These are phyloP conservation scores for Pelargonium australe DNA, from an alignment of 441 rosid genomes.

Conservation along the genomic window DNA sequence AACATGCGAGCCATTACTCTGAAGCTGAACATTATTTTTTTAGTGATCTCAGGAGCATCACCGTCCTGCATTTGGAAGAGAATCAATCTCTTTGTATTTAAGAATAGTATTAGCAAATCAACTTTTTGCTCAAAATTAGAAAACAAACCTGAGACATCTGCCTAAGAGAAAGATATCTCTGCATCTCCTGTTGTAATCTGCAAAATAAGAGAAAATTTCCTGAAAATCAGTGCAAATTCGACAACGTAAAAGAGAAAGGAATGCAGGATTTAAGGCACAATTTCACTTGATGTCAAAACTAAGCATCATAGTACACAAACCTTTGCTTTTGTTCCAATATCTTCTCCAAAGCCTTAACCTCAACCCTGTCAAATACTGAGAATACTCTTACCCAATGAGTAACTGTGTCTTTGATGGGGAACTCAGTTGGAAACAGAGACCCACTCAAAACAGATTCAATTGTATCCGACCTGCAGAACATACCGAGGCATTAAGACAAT, in stretches of 20 bases:
- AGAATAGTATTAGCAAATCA: slow-evolving; percentile 9
- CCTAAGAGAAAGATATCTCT: slow-evolving; percentile 74
- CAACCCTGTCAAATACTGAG: slow-evolving; percentile 79
- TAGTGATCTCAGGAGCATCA: slow-evolving; percentile 77
- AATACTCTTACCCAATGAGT: slow-evolving; percentile 76
- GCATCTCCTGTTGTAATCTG: slow-evolving; percentile 99
- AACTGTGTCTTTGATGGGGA: slow-evolving; percentile 57
- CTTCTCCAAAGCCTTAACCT: slow-evolving; percentile 87
- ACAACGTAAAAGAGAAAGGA: slow-evolving; percentile 26
- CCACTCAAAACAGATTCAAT: slow-evolving; percentile 70
- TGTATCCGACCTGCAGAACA: slow-evolving; percentile 81
- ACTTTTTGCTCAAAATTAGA: slow-evolving; percentile 10
- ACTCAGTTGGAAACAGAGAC: slow-evolving; percentile 62
- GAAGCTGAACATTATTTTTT: slow-evolving; percentile 69
- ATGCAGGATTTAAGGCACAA: slow-evolving; percentile 15
- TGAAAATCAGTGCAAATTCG: slow-evolving; percentile 35
- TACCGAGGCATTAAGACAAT: slow-evolving; percentile 19
- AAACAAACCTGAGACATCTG: slow-evolving; percentile 71
- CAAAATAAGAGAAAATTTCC: slow-evolving; percentile 40
- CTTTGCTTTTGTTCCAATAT: slow-evolving; percentile 97
- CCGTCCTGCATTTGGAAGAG: slow-evolving; percentile 55
- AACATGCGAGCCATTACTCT: slow-evolving; percentile 87
- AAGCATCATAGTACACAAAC: slow-evolving; percentile 35
- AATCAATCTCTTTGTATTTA: slow-evolving; percentile 17
- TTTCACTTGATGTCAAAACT: slow-evolving; percentile 21